phyloP scores from a whole-genome alignment of 768 basidiomycete species.

The Mycena capillaripes region DNA sequence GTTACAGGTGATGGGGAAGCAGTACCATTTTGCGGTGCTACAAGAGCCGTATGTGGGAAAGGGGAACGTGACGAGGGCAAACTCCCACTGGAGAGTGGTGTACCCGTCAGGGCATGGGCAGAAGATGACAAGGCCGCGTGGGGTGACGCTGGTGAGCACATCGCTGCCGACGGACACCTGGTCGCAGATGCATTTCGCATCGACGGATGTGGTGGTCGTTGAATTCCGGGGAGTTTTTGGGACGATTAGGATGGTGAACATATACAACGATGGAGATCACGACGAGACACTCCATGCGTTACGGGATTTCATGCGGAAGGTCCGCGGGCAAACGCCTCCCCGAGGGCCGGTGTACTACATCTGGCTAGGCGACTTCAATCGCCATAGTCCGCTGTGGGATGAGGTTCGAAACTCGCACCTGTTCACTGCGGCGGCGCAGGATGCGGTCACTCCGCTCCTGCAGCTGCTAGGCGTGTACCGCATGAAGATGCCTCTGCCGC shows the following conservation, averaged over 20 bases:
- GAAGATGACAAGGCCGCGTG: background rate
- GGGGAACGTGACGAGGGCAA: background rate
- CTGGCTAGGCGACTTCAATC: conserved; percentile 57
- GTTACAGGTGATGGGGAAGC: background rate
- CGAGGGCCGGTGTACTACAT: conserved; percentile 34
- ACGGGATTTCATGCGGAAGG: background rate
- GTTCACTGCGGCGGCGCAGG: conserved; percentile 32
- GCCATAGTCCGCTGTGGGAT: conserved; percentile 53
- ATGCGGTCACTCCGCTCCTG: conserved; percentile 30
- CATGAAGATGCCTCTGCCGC: conserved; percentile 14
- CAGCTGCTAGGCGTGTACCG: conserved; percentile 3
- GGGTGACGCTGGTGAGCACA: conserved; percentile 2
- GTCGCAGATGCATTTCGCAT: conserved; percentile 38
- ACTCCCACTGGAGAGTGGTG: background rate
- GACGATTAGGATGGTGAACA: conserved; percentile 50
- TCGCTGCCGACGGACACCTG: background rate
- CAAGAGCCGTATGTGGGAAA: background rate
- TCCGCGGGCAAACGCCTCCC: background rate
- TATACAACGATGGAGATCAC: conserved; percentile 52
- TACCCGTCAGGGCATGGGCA: background rate
- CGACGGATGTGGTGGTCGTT: conserved; percentile 29
- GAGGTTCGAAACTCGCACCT: conserved; percentile 44
- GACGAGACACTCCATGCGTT: conserved; percentile 35
- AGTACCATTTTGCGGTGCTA: background rate
- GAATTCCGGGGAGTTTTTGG: conserved; percentile 34